Percentiles rank a stretch among this genome's conserved stretches.
Evolutionary conservation across 371 early-diverging fungal genomes (phyloP).

Genomic region (Gilbertella persicaria): DNA sequence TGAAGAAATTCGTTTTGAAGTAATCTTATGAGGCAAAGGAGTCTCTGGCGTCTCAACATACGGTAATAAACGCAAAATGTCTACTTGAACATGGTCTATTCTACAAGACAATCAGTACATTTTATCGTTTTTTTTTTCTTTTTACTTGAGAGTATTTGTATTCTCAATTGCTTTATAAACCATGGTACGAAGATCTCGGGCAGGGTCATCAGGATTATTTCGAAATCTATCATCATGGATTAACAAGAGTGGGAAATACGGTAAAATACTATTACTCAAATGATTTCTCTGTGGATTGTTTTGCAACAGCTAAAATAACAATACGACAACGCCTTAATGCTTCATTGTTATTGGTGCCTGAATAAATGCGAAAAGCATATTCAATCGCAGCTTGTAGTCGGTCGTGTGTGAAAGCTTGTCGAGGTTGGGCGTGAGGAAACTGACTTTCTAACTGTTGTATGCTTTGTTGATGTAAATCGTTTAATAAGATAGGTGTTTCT

Average conservation of each 20-base stretch:
- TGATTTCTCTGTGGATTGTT: slow-evolving; percentile 9
- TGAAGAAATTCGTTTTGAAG: slow-evolving; percentile 12
- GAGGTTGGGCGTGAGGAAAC: slow-evolving; percentile 25
- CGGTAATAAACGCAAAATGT: slow-evolving; percentile 22
- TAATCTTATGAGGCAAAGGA: slow-evolving; percentile 3
- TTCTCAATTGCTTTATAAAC: slow-evolving; percentile 11
- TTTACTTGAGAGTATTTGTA: neutral
- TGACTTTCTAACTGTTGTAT: slow-evolving; percentile 5
- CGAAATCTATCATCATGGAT: slow-evolving; percentile 13
- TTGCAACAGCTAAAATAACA: slow-evolving; percentile 17
- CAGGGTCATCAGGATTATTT: slow-evolving; percentile 25
- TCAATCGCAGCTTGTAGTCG: slow-evolving; percentile 18
- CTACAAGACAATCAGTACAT: neutral
- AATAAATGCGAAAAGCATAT: slow-evolving; percentile 2
- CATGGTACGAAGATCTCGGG: slow-evolving; percentile 18
- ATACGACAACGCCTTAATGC: slow-evolving; percentile 18
- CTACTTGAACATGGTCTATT: slow-evolving; percentile 21
- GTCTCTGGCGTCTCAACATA: neutral
- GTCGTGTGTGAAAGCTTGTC: slow-evolving; percentile 14
- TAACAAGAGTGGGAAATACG: neutral
- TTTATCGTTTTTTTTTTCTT: neutral
- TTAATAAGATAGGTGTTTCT: slow-evolving; percentile 11
- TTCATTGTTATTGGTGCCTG: neutral
- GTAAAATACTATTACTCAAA: slow-evolving; percentile 15
- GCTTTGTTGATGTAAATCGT: slow-evolving; percentile 7